Conservation (phyloP, 306 rosid species). For the Vicia faba region DNA sequence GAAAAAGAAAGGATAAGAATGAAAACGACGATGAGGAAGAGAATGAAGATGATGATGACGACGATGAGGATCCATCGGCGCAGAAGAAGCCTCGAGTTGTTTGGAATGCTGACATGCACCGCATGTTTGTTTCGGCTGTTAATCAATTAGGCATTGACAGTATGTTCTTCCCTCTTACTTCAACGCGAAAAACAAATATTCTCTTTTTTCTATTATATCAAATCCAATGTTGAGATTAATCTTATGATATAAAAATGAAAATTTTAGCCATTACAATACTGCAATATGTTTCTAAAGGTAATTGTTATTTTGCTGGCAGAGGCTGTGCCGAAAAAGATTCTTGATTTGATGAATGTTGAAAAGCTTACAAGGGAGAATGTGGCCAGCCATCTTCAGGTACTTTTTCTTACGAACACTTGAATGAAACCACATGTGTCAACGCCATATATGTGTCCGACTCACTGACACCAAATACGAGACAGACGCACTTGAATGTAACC, state of each 20-base stretch:
- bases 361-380: conserved; percentile 96
- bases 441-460: too few species aligned
- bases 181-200: background rate
- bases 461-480: too few species aligned
- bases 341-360: conserved; percentile 89
- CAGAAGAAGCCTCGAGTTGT: conserved; percentile 93
- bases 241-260: too few species aligned
- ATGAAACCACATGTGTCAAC: too few species aligned
- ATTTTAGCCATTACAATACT: too few species aligned
- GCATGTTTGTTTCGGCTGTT: conserved; percentile 87
- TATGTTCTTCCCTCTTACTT: conserved; percentile 48
- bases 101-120: conserved; percentile 83
- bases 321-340: conserved; percentile 90
- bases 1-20: conserved; percentile 75
- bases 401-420: background rate
- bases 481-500: too few species aligned
- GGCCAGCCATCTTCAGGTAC: conserved; percentile 97
- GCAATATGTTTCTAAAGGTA: background rate
- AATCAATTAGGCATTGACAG: conserved; percentile 88
- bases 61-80: conserved; percentile 58
- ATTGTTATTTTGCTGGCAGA: conserved; percentile 53
- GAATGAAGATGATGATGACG: conserved; percentile 46
- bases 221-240: too few species aligned
- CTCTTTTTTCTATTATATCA: too few species aligned
- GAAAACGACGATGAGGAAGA: conserved; percentile 54